Evolutionary conservation across 176 grass and related monocot genomes (phyloP).

Genomic region (Puya raimondii): DNA sequence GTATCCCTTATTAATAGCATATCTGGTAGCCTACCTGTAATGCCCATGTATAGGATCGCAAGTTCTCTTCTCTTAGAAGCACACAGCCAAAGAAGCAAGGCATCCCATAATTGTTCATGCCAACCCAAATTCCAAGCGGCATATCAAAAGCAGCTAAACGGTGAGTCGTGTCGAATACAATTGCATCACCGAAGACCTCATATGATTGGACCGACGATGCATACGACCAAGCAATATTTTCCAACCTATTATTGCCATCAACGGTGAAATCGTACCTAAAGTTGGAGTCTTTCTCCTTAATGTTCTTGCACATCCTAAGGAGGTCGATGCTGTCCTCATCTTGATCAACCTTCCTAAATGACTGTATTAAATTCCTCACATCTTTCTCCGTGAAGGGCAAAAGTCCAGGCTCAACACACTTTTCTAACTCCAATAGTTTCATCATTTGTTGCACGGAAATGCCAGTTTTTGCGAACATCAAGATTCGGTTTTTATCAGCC

Average conservation of each 20-base stretch:
- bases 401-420: constrained; percentile 41
- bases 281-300: constrained; percentile 49
- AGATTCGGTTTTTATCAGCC: constrained; percentile 45
- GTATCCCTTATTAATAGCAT: background rate
- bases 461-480: constrained; percentile 47
- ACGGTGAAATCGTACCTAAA: constrained; percentile 51
- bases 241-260: constrained; percentile 23
- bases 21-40: constrained; percentile 36
- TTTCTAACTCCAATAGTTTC: constrained; percentile 69
- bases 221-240: constrained; percentile 68
- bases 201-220: constrained; percentile 47
- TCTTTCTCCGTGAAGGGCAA: constrained; percentile 75
- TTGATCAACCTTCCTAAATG: constrained; percentile 42
- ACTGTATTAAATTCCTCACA: constrained; percentile 70
- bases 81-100: constrained; percentile 42
- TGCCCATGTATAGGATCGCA: constrained; percentile 42
- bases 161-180: constrained; percentile 51
- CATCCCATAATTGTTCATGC: constrained; percentile 61
- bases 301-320: constrained; percentile 42
- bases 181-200: constrained; percentile 57
- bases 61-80: constrained; percentile 44
- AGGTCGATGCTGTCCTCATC: constrained; percentile 44
- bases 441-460: constrained; percentile 71
- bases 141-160: constrained; percentile 38
- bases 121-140: constrained; percentile 54